Conservation (phyloP, 1,139 yeast genomes). For the Blastobotrys petasosporus region DNA sequence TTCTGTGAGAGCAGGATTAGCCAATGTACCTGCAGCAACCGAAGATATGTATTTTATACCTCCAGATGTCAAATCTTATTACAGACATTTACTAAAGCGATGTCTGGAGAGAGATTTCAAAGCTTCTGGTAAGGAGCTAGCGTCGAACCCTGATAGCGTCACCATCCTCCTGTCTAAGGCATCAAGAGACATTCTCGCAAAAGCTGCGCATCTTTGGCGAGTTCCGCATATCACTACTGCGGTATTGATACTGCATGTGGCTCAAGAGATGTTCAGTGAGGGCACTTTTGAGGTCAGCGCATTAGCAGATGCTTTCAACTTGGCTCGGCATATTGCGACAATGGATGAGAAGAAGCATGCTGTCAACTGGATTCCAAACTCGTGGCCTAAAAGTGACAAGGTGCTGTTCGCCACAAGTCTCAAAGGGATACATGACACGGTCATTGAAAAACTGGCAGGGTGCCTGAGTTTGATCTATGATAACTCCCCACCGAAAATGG, state of each 20-base stretch:
- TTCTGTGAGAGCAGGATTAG: not conserved
- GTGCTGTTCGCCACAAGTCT: constrained; percentile 49
- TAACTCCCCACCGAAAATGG: constrained; percentile 54
- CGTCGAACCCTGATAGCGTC: constrained; percentile 31
- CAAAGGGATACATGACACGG: constrained; percentile 43
- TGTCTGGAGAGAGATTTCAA: constrained; percentile 32
- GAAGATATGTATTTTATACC: constrained; percentile 25
- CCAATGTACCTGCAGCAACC: constrained; percentile 8
- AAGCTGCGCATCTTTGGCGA: constrained; percentile 57
- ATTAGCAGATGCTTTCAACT: constrained; percentile 34
- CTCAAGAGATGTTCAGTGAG: constrained; percentile 41
- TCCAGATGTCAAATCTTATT: constrained; percentile 38
- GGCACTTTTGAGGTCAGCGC: constrained; percentile 70
- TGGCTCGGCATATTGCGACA: constrained; percentile 40
- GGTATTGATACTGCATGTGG: constrained; percentile 45
- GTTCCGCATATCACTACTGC: constrained; percentile 50
- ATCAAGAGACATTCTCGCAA: constrained; percentile 39
- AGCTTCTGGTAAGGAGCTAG: constrained; percentile 24
- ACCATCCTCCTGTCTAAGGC: constrained; percentile 35
- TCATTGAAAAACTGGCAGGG: constrained; percentile 45
- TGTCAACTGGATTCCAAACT: constrained; percentile 37
- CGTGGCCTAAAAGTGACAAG: constrained; percentile 49
- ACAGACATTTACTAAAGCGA: constrained; percentile 30
- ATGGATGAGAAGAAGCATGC: constrained; percentile 27
- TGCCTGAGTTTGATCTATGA: constrained; percentile 45